phyloP scores from a whole-genome alignment of 2,329 filamentous ascomycete genomes.

The Ustulina deusta region DNA sequence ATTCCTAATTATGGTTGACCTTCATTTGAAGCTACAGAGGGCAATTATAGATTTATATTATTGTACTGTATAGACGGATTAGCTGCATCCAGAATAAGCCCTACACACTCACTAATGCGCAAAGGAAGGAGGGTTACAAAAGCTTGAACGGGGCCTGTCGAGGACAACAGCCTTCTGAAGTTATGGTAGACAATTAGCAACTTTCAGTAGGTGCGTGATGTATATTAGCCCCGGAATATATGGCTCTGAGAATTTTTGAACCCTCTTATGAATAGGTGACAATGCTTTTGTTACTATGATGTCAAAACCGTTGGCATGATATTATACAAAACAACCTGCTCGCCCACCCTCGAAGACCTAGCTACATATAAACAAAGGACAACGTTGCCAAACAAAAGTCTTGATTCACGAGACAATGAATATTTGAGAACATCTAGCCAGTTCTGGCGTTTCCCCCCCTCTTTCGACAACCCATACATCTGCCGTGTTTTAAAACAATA shows the following conservation, averaged over 20 bases:
- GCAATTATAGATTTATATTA: slow-evolving; percentile 15
- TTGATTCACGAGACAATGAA: slow-evolving; percentile 12
- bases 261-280: not conserved
- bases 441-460: not conserved
- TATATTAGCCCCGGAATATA: slow-evolving; percentile 22
- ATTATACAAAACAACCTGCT: not conserved
- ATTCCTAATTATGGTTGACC: not conserved
- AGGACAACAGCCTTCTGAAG: slow-evolving; percentile 1
- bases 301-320: too few relatives aligned
- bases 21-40: slow-evolving; percentile 5
- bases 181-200: not conserved
- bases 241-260: not conserved
- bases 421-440: slow-evolving; percentile 9
- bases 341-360: not conserved
- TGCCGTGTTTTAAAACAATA: slow-evolving; percentile 18
- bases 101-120: not conserved
- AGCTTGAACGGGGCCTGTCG: not conserved
- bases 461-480: not conserved
- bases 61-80: slow-evolving; percentile 8
- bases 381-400: not conserved
- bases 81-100: not conserved
- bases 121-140: not conserved
- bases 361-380: not conserved
- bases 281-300: not conserved
- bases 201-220: slow-evolving; percentile 5